Evolutionary conservation across 305 asterid species (phyloP), one percentile per base, ranked within the genome.

Genomic region (Andrographis paniculata): DNA sequence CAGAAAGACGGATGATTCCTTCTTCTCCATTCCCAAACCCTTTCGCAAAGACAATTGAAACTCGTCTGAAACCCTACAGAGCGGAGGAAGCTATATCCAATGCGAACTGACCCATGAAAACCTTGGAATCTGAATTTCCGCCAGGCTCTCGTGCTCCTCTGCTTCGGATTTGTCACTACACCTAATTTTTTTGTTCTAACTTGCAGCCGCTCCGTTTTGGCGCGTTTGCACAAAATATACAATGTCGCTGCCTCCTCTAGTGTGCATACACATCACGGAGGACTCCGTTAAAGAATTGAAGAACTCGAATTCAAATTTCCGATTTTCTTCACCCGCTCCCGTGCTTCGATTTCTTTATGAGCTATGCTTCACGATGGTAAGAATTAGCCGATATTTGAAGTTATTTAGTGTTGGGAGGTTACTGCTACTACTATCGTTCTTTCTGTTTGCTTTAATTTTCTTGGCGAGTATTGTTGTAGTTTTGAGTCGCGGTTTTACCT

Each of bases 321-420:
- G 69, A 49, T 76, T 89, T 60, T 62, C 93, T 36, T 49, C 67
- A 28, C 75, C 84, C 2, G 76, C 67, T 20, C 84, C 82, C 8
- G 67, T 77, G 52, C 80, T 86, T 46, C 94, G 94, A 21, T 89
- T 85, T 60, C 84, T 89, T 35, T 82, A 74, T 40, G 98, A 89
- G 62, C 94, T 89, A 23, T 80, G 93, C 76, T 80, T 67, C 78
- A 55, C 64, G 45, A 50, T 68, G 95, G 98, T 89, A 76, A 49
- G 50, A 2, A 16, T 60, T 59, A 17, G 21, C 43, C 21, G 31
- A 31, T 50, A 39, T 21, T 24, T 56, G 20, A 30, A 31, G 45
- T 27, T 42, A 21, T 22, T 36, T 18, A 48, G 16, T n/a, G 14
- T 20, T 45, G 20, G 45, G 27, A 49, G 33, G 0, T 52, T 45